Evolutionary conservation across 352 stramenopile genomes (phyloP), one percentile per base, ranked within the genome.

Genomic region (Phytophthora lateralis): DNA sequence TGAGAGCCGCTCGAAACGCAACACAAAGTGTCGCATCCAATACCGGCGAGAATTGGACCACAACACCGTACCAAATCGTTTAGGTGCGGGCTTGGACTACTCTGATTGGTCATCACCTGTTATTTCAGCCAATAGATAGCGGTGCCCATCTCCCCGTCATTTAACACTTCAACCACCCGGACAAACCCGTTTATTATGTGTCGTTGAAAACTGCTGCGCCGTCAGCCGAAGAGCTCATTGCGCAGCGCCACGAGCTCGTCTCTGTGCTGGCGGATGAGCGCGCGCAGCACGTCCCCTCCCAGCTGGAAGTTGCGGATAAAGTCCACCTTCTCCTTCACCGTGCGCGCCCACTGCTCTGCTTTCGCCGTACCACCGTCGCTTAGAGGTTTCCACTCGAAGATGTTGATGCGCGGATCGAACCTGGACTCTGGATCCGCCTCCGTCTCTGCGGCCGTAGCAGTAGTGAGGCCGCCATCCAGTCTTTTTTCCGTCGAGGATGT

Each of bases 371-470:
- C 59, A 8, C n/a, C 44, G 9, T 29, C 12, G 18, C 5, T 34
- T 12, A 47, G 47, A 18, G 82, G 78, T 4, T 35, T 58, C 82
- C 82, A 91, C 63, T 90, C 82, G 50, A 91, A 91, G 43, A 91
- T 82, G 56, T 59, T 89, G 66, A 80, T 60, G 38, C 41, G 41
- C 10, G 64, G 64, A 44, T 76, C 47, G 37, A 74, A 76, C 32
- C 62, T 69, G 12, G 49, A 37, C 11, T 30, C 35, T 37, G 52
- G 47, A 24, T 43, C 49, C 37, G 18, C 35, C 3, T 65, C 34
- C 30, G 50, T 32, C 10, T 18, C 60, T 26, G 9, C 1, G 21
- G 21, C 21, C 21, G 21, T 3, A 30, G 32, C 12, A 56, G 30
- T 2, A 1, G 29, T 12, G 2, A 7, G 11, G 12, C 17, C 34